Evolutionary conservation across 805 yeast species (phyloP).

Genomic region (Cyberlindnera americana): DNA sequence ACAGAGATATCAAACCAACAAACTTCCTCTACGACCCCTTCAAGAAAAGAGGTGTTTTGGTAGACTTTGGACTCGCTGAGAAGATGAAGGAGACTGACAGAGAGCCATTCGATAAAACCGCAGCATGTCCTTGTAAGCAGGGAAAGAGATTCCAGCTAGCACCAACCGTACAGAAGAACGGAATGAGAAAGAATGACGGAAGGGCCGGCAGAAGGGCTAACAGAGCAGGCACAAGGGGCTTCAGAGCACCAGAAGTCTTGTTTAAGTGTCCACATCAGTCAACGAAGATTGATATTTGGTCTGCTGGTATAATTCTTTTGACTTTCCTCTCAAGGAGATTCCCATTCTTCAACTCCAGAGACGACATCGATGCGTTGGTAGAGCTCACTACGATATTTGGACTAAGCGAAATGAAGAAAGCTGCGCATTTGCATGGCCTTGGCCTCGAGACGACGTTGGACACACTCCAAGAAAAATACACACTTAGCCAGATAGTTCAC

Average conservation of each 20-base stretch:
- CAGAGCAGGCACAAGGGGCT: conserved; percentile 91
- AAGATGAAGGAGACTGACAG: conserved; percentile 36
- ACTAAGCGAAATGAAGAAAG: conserved; percentile 59
- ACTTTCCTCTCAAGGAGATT: conserved; percentile 76
- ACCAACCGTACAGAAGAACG: conserved; percentile 35
- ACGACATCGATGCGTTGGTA: conserved; percentile 86
- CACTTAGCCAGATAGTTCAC: conserved; percentile 37
- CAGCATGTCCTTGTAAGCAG: conserved; percentile 51
- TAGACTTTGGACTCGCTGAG: conserved; percentile 73
- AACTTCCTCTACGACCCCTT: conserved; percentile 56
- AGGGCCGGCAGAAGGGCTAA: conserved; percentile 91
- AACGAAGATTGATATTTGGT: conserved; percentile 78
- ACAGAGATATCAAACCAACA: conserved; percentile 78
- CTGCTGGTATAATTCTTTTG: conserved; percentile 73
- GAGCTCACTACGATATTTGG: conserved; percentile 87
- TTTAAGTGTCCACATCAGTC: conserved; percentile 50
- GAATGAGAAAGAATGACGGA: conserved; percentile 83
- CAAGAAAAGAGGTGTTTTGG: conserved; percentile 55
- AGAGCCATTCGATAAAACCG: conserved; percentile 7
- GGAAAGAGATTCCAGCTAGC: conserved; percentile 25
- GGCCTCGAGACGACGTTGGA: conserved; percentile 69
- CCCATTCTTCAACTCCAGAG: conserved; percentile 92
- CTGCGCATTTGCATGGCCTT: conserved; percentile 84
- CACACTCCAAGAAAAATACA: conserved; percentile 35
- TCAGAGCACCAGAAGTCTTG: conserved; percentile 78